A percentile compares a stretch with the other conserved stretches of the same genome.
Evolutionary conservation across 179 eudicot genomes (phyloP).

Genomic region (Silene noctiflora): DNA sequence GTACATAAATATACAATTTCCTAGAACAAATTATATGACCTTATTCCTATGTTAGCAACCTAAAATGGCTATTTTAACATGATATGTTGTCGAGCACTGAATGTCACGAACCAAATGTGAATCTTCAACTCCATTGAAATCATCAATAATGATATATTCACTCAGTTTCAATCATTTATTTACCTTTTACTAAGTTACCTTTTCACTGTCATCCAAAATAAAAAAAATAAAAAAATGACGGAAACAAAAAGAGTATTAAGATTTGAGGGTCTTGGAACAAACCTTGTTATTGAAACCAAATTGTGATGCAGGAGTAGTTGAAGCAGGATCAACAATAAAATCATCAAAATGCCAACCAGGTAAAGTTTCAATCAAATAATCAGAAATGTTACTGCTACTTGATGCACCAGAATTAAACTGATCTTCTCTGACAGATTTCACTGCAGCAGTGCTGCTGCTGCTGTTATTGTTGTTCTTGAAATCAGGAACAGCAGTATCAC

Average conservation of each 20-base stretch:
- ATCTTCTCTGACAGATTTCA: constrained; percentile 6
- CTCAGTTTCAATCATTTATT: too few relatives aligned
- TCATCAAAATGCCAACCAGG: constrained; percentile 96
- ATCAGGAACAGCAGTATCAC: constrained; percentile 40
- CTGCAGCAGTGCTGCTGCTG: neutral
- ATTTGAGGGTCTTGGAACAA: constrained; percentile 2
- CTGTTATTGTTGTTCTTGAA: constrained; percentile 17
- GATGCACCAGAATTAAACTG: constrained; percentile 37
- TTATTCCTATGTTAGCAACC: too few relatives aligned
- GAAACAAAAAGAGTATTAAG: neutral
- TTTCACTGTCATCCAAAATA: too few relatives aligned
- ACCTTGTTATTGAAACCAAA: constrained; percentile 53
- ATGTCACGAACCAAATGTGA: too few relatives aligned
- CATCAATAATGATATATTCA: too few relatives aligned
- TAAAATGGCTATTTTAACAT: too few relatives aligned
- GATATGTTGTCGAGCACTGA: too few relatives aligned
- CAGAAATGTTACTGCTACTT: constrained; percentile 56
- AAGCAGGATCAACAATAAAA: constrained; percentile 47
- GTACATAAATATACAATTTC: too few relatives aligned
- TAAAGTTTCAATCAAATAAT: constrained; percentile 66
- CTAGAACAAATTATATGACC: too few relatives aligned
- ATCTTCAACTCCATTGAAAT: too few relatives aligned
- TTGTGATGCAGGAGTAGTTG: constrained; percentile 24
- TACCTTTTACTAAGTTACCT: too few relatives aligned
- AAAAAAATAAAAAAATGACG: too few relatives aligned